A percentile compares a stretch with the other conserved stretches of the same genome.
phyloP scores from a whole-genome alignment of 2,329 filamentous ascomycete genomes.

The Ustilaginoidea virens region DNA sequence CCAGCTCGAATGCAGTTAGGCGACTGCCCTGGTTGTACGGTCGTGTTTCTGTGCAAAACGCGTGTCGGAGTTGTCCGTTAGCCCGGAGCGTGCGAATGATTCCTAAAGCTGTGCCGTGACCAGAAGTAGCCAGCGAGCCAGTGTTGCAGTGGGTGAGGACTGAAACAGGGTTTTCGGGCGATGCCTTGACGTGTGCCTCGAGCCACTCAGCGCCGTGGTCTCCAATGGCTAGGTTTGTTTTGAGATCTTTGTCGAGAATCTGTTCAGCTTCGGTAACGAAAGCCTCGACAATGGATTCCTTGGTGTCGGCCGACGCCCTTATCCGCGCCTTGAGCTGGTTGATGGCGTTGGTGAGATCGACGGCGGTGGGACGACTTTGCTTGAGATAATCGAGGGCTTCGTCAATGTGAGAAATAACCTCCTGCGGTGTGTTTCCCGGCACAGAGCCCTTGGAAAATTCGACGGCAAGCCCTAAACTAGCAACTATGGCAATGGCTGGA shows the following conservation, averaged over 20 bases:
- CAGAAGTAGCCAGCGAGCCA: conserved; percentile 87
- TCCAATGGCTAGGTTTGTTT: conserved; percentile 79
- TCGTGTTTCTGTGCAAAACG: conserved; percentile 91
- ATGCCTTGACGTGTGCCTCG: conserved; percentile 36
- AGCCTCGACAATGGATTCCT: conserved; percentile 42
- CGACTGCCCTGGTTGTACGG: conserved; percentile 97
- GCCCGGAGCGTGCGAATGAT: conserved; percentile 75
- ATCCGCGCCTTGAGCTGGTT: conserved; percentile 57
- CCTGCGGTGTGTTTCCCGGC: conserved; percentile 28
- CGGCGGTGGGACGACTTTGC: conserved; percentile 80
- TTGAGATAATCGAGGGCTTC: conserved; percentile 74
- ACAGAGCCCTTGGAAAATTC: conserved; percentile 48
- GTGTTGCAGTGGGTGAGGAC: conserved; percentile 97
- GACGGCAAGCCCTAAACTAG: conserved; percentile 72
- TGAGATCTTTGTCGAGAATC: conserved; percentile 75
- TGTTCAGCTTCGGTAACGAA: conserved; percentile 72
- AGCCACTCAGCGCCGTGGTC: conserved; percentile 76
- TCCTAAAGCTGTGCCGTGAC: conserved; percentile 91
- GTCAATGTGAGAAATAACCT: conserved; percentile 57
- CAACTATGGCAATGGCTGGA: conserved; percentile 96
- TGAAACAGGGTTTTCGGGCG: conserved; percentile 40
- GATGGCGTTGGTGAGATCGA: conserved; percentile 86
- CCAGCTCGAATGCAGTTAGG: conserved; percentile 90
- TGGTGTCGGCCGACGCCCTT: conserved; percentile 27
- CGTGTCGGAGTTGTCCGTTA: conserved; percentile 53